phyloP scores from a whole-genome alignment of 108 stramenopile genomes.

The Skeletonema potamos region DNA sequence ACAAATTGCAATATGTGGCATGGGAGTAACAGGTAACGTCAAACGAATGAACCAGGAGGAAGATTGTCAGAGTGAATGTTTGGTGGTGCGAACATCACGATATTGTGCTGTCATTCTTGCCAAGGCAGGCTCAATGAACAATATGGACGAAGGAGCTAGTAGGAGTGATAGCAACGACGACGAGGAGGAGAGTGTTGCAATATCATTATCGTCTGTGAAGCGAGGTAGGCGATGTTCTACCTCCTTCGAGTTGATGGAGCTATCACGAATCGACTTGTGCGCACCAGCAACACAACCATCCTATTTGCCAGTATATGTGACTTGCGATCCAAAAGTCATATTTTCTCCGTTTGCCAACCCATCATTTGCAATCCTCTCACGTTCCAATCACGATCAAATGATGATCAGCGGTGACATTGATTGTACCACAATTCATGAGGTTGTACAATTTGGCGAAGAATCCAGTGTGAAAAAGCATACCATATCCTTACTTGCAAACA shows the following conservation, averaged over 20 bases:
- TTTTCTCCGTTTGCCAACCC: conserved; percentile 33
- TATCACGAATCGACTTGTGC: conserved; percentile 60
- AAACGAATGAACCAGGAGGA: conserved; percentile 6
- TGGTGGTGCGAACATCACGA: conserved; percentile 43
- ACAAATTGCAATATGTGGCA: conserved; percentile 62
- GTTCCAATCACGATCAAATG: not conserved
- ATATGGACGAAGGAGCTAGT: not conserved
- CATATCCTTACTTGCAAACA: conserved; percentile 20
- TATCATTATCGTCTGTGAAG: not conserved
- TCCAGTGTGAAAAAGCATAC: conserved; percentile 12
- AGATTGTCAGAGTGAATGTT: conserved; percentile 1
- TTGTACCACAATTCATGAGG: conserved; percentile 21
- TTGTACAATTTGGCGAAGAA: conserved; percentile 6
- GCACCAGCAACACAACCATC: conserved; percentile 33
- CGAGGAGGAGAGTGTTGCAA: not conserved
- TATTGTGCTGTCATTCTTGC: conserved; percentile 46
- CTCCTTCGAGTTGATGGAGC: conserved; percentile 43
- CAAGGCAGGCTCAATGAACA: conserved; percentile 1
- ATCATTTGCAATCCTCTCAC: conserved; percentile 55
- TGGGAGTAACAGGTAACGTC: conserved; percentile 18
- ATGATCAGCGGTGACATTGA: not conserved
- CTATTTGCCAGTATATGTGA: conserved; percentile 48
- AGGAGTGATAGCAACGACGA: not conserved
- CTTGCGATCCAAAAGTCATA: conserved; percentile 54
- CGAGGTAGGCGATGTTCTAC: conserved; percentile 19